These are phyloP conservation scores for Xylariaceae sp. DNA, from an alignment of 2,329 filamentous ascomycete species.

Conservation along the genomic window DNA sequence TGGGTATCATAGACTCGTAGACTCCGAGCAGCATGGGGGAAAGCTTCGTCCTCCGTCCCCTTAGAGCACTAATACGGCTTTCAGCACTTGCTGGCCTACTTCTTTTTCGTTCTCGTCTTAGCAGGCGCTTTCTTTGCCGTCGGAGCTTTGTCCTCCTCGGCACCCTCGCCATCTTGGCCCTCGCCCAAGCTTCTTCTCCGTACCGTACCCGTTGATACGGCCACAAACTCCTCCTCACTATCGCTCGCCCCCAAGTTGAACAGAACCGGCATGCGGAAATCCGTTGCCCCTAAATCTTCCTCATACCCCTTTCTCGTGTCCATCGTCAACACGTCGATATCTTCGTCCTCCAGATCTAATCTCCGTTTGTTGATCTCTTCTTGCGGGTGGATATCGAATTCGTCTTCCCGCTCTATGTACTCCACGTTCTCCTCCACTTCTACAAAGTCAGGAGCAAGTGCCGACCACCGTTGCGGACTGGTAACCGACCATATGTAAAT, in stretches of 20 bases:
- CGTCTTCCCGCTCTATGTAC: conserved; percentile 91
- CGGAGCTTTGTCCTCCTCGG: conserved; percentile 33
- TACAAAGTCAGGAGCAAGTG: conserved; percentile 90
- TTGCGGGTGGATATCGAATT: conserved; percentile 94
- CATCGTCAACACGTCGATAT: conserved; percentile 80
- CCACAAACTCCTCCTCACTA: conserved; percentile 81
- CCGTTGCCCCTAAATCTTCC: conserved; percentile 49
- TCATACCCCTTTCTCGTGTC: conserved; percentile 60
- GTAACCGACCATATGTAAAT: conserved; percentile 97
- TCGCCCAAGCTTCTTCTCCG: conserved; percentile 77
- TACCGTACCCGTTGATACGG: conserved; percentile 72
- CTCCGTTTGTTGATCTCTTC: conserved; percentile 90
- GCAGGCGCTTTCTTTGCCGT: conserved; percentile 31
- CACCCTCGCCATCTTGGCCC: conserved; percentile 56
- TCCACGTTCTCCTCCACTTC: conserved; percentile 98
- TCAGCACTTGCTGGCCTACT: conserved; percentile 12
- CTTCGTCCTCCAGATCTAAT: conserved; percentile 87
- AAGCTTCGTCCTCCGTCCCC: not conserved
- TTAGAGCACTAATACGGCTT: not conserved
- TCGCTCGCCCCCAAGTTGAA: conserved; percentile 90
- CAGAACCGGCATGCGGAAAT: conserved; percentile 91
- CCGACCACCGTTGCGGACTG: conserved; percentile 94
- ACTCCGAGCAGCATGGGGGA: not conserved
- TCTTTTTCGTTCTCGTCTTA: conserved; percentile 41
- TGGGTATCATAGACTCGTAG: not conserved